Base-by-base conservation (phyloP, 176 grass and related monocot genomes). In the Avena insularis region DNA sequence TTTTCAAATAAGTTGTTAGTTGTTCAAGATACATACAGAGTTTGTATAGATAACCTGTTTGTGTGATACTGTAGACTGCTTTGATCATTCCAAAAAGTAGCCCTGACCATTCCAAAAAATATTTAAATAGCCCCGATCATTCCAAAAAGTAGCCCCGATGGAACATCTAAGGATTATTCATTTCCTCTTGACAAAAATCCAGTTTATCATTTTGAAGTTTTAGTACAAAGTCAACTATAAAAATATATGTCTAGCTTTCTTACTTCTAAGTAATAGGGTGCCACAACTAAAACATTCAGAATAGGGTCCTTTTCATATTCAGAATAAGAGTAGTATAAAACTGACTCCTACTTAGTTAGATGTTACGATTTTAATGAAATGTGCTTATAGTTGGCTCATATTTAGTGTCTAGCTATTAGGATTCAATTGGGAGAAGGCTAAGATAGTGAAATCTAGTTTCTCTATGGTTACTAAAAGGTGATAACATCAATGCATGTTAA, bases 161-260 rank as follows among this genome's bases (percentile, higher is more conserved):
- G 29, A 1, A 29, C 29, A 29, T 29, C 29, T 29, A 29, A 29
- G 29, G 29, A 29, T 29, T 29, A 29, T 62, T 8, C 2, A 19
- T 53, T 87, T 43, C 73, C 35, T 82, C 33, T 76, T 66, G 59
- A 69, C 14, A 54, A 45, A 64, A 55, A 84, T 16, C 48, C 8
- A 54, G 20, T 79, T 15, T 73, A 25, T 55, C 55, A 78, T 72
- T 80, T 55, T 43, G 45, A n/a, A 61, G n/a, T 74, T 64, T 33
- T 62, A 72, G 66, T 45, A 77, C 68, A 75, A 75, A 68, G 56
- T 76, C 8, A 74, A 69, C 31, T 25, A 13, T 14, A 53, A 53
- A 53, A 53, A 15, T 53, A 53, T 12, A 48, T 48, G 47, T 48
- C 8, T 12, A 12, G 47, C 47, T 48, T 48, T 48, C 47, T 48